Evolutionary conservation across 345 rosid genomes (phyloP), one percentile per base, ranked within the genome.

Genomic region (Cardamine chenopodiifolia): DNA sequence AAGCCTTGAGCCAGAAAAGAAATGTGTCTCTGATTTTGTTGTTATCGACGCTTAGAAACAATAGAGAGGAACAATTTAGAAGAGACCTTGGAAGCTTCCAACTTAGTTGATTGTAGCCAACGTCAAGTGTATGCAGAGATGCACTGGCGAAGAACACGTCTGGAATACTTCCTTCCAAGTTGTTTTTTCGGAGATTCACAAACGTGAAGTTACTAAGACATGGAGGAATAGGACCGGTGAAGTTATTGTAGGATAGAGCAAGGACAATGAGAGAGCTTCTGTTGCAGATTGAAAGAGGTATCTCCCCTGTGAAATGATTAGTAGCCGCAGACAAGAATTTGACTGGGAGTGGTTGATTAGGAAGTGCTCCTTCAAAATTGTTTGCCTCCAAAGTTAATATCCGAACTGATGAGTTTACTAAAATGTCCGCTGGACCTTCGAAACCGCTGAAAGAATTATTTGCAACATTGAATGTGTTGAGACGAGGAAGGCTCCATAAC

Each of bases 61-160:
- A 0, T 28, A 28, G 6, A 4, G 29, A 28, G 0, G 29, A 28
- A 6, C 29, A 28, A 28, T 28, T 28, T 1, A 20, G 1, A 10
- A 73, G 71, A 40, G 71, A 73, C 4, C 64, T 54, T 22, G 70
- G 77, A 73, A 73, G 77, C 9, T 64, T 73, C 1, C 66, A 48
- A 0, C 3, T 73, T 4, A 73, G 3, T 42, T 10, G 18, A 42
- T 64, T 64, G 14, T 9, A 22, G 4, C 71, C 26, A 54, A 64
- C 5, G 0, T 73, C 19, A 0, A 64, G 64, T 37, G 56, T 20
- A 1, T 0, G 15, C 0, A 61, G 22, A 2, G 19, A 7, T 11
- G 35, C 13, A 17, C 20, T 13, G 0, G 0, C 13, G 13, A 11
- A 9, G 31, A 37, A 19, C 0, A 0, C 0, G 0, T 66, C 48